These are phyloP conservation scores for Agroathelia rolfsii DNA, from an alignment of 1,284 basidiomycete species.

Conservation along the genomic window DNA sequence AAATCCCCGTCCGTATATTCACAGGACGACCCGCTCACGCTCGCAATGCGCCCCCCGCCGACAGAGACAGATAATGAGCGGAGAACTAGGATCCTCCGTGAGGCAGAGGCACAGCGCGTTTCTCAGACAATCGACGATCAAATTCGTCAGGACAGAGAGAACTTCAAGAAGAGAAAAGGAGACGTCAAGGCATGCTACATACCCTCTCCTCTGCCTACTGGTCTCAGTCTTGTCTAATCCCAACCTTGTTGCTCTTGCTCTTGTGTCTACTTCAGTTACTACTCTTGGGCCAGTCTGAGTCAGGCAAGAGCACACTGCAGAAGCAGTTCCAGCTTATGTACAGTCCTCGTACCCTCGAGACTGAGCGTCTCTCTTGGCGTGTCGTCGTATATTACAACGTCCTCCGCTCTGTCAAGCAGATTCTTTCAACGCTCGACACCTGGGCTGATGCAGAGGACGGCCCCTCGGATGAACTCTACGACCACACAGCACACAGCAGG, in stretches of 20 bases:
- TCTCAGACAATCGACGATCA: slow-evolving; percentile 77
- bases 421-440: slow-evolving; percentile 57
- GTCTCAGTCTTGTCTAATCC: slow-evolving; percentile 1
- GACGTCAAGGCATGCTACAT: slow-evolving; percentile 56
- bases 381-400: slow-evolving; percentile 80
- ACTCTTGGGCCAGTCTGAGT: slow-evolving; percentile 74
- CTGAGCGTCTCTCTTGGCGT: slow-evolving; percentile 71
- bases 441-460: slow-evolving; percentile 55
- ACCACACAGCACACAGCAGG: too few species aligned
- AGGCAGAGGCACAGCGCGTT: slow-evolving; percentile 63
- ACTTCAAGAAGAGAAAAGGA: slow-evolving; percentile 48
- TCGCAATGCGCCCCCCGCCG: slow-evolving; percentile 52
- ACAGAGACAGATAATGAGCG: slow-evolving; percentile 60
- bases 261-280: slow-evolving; percentile 38
- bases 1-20: slow-evolving; percentile 51
- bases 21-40: slow-evolving; percentile 65
- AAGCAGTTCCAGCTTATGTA: slow-evolving; percentile 85
- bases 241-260: slow-evolving; percentile 11
- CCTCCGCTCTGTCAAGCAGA: slow-evolving; percentile 65
- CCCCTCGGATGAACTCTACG: slow-evolving; percentile 12
- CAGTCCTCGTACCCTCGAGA: slow-evolving; percentile 63
- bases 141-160: slow-evolving; percentile 56
- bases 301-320: slow-evolving; percentile 73
- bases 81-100: slow-evolving; percentile 42
- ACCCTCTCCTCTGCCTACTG: slow-evolving; percentile 10